These are phyloP conservation scores for Coriolopsis trogii DNA, from an alignment of 1,284 basidiomycete genomes.

Conservation along the genomic window DNA sequence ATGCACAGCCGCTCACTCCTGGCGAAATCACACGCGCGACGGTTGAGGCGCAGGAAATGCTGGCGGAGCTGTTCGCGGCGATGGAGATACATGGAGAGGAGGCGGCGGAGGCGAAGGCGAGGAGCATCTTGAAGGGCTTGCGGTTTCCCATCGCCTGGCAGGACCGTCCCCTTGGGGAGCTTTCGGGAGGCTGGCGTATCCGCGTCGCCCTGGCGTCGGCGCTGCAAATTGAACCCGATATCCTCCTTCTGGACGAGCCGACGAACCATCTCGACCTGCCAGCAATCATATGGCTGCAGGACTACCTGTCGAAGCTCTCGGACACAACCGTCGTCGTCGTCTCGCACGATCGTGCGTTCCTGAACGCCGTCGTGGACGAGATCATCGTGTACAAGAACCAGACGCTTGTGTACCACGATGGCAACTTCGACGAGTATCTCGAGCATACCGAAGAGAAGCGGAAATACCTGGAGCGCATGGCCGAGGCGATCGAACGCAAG, in stretches of 20 bases:
- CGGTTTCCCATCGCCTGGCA: slow-evolving; percentile 61
- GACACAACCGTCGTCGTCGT: slow-evolving; percentile 62
- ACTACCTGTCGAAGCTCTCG: slow-evolving; percentile 49
- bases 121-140: slow-evolving; percentile 62
- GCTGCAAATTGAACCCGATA: slow-evolving; percentile 79
- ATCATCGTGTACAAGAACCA: slow-evolving; percentile 65
- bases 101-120: slow-evolving; percentile 58
- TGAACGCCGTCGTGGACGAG: slow-evolving; percentile 68
- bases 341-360: slow-evolving; percentile 75
- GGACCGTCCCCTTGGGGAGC: slow-evolving; percentile 44
- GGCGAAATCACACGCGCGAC: slow-evolving; percentile 24
- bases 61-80: slow-evolving; percentile 19
- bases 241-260: slow-evolving; percentile 87
- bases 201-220: slow-evolving; percentile 77
- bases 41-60: slow-evolving; percentile 20
- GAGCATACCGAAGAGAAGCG: slow-evolving; percentile 50
- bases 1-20: slow-evolving; percentile 7
- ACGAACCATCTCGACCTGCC: slow-evolving; percentile 96
- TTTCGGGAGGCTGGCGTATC: slow-evolving; percentile 76
- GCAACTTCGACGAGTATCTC: slow-evolving; percentile 63
- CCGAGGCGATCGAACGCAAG: slow-evolving; percentile 60
- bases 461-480: slow-evolving; percentile 50
- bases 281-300: slow-evolving; percentile 83
- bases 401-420: slow-evolving; percentile 62
- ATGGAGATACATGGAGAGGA: slow-evolving; percentile 23